phyloP scores from a whole-genome alignment of 805 yeast species.

The Yarrowia sp. region DNA sequence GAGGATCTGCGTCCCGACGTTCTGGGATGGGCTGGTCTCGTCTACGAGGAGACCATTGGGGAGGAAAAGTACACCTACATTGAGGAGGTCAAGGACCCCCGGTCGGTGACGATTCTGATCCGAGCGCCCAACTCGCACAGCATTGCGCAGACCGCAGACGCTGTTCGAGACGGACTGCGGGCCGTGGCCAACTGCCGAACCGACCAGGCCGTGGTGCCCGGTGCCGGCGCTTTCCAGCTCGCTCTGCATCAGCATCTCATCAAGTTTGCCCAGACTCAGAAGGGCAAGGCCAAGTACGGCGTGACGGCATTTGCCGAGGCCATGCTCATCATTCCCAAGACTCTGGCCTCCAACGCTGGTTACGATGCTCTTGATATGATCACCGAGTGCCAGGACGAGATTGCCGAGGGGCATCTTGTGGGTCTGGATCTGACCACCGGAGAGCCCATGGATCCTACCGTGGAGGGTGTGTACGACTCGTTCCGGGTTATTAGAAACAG shows the following conservation, averaged over 20 bases:
- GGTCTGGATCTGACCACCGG: conserved; percentile 91
- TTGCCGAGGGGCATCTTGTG: conserved; percentile 73
- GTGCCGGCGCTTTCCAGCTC: conserved; percentile 94
- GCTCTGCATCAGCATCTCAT: conserved; percentile 72
- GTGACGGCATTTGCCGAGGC: conserved; percentile 93
- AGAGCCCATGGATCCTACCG: conserved; percentile 91
- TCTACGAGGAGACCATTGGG: conserved; percentile 89
- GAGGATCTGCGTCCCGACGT: conserved; percentile 81
- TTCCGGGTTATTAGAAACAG: conserved; percentile 93
- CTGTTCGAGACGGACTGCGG: conserved; percentile 94
- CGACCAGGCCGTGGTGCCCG: conserved; percentile 85
- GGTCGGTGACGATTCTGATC: conserved; percentile 85
- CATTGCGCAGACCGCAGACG: conserved; percentile 90
- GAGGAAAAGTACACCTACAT: conserved; percentile 97
- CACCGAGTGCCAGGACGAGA: conserved; percentile 85
- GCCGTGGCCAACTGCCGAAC: conserved; percentile 88
- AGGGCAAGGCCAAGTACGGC: conserved; percentile 88
- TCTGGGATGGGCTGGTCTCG: conserved; percentile 85
- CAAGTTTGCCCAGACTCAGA: conserved; percentile 50
- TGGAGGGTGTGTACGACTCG: conserved; percentile 96
- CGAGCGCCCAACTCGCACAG: conserved; percentile 91
- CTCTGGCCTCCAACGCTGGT: conserved; percentile 88
- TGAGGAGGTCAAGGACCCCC: conserved; percentile 82
- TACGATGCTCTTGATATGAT: conserved; percentile 88
- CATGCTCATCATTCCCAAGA: conserved; percentile 85